These are phyloP conservation scores for Aspergillus baeticus DNA, from an alignment of 495 filamentous ascomycete species.

Conservation along the genomic window DNA sequence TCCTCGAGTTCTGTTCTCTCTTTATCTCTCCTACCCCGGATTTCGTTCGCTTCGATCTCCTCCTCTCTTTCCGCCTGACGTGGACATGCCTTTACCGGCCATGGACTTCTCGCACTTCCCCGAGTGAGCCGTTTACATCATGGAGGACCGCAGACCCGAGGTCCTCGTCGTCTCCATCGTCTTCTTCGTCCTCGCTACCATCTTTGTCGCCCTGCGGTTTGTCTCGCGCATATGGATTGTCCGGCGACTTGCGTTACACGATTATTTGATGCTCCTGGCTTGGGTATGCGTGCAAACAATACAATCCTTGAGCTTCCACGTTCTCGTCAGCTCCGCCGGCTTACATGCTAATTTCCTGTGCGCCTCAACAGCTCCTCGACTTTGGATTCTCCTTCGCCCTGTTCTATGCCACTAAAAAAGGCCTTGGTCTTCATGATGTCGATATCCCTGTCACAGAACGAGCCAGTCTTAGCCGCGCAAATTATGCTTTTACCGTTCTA, in stretches of 20 bases:
- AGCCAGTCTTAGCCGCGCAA: conserved; percentile 57
- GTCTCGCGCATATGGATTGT: conserved; percentile 73
- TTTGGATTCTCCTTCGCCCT: conserved; percentile 76
- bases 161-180: conserved; percentile 75
- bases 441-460: conserved; percentile 53
- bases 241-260: conserved; percentile 65
- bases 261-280: conserved; percentile 80
- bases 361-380: conserved; percentile 54
- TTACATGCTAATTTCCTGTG: background rate
- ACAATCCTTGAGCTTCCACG: background rate
- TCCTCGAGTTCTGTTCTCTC: background rate
- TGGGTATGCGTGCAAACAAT: conserved; percentile 56
- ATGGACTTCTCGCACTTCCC: conserved; percentile 15
- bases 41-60: background rate
- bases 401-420: conserved; percentile 66
- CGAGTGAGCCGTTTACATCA: conserved; percentile 16
- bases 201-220: conserved; percentile 72
- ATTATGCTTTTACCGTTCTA: conserved; percentile 81
- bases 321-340: background rate
- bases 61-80: background rate
- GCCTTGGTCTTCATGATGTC: conserved; percentile 73
- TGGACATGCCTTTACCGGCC: background rate
- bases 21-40: background rate
- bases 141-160: conserved; percentile 58
- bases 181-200: conserved; percentile 62